Base-by-base conservation (phyloP, 2,329 filamentous ascomycete species). In the Diaporthe sp. region DNA sequence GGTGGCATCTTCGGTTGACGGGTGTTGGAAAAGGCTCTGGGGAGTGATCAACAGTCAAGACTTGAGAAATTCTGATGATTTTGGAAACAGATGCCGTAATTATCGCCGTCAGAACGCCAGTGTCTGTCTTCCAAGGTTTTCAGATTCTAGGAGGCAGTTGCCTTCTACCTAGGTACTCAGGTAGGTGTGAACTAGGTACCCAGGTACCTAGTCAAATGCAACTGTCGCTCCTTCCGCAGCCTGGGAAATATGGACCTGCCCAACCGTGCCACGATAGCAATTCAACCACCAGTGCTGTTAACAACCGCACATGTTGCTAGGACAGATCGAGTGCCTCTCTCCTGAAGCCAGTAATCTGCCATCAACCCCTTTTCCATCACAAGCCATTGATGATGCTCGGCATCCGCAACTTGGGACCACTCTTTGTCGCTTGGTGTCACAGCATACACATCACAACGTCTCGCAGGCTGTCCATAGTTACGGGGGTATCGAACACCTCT, bases 401-500 rank as follows among this genome's bases (percentile, higher is more conserved):
- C 58, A 61, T 13, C 9, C 37, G 44, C 15, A 31, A 20, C 28
- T 22, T 22, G 25, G 37, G 17, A 20, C 20, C 42, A 12, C 20
- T 65, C 17, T 47, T 17, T 22, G 8, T 42, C n/a, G 37, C 37
- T n/a, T 12, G 17, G 44, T 15, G 42, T 31, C 31, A 28, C 12
- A 7, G 22, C 12, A 10, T 37, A n/a, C 44, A 39, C 22, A 6
- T 20, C 7, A 37, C 22, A 39, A 25, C 15, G 31, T 28, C 47
- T 39, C n/a, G n/a, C 49, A 22, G 15, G 13, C 15, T 42, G 47
- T 42, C 25, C 25, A 37, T 28, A 55, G 17, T 42, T 42, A 28
- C 34, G 9, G 44, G 67, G 63, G 71, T 71, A 76, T 76, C 72
- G 28, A 65, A 70, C 72, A 55, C 65, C 39, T 76, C 63, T 71